These are phyloP conservation scores for Dipteronia dyeriana DNA, from an alignment of 345 rosid genomes.

Conservation along the genomic window DNA sequence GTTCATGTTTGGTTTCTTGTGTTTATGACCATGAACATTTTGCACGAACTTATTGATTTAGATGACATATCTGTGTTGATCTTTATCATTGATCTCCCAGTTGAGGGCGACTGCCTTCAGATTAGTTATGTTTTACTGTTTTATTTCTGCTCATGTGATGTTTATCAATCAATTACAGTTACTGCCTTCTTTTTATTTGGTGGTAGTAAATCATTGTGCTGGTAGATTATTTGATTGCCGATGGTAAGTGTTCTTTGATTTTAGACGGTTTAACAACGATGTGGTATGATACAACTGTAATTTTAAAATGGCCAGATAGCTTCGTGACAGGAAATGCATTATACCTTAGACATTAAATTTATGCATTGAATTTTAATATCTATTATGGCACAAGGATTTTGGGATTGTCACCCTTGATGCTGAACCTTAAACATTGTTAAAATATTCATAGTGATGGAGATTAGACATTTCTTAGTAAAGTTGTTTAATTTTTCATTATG, in stretches of 20 bases:
- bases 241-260: background rate
- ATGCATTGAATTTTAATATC: background rate
- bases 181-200: background rate
- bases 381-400: background rate
- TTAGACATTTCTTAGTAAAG: background rate
- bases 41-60: background rate
- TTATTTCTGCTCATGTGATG: background rate
- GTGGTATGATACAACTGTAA: background rate
- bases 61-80: background rate
- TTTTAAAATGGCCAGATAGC: background rate
- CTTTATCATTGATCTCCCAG: slow-evolving; percentile 14
- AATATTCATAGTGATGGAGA: background rate
- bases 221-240: background rate
- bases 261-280: background rate
- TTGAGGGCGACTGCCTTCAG: background rate
- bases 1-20: background rate
- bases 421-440: background rate
- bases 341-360: background rate
- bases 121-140: background rate
- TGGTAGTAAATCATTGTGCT: background rate
- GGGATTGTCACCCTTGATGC: background rate
- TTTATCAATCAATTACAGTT: background rate
- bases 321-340: background rate
- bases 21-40: background rate
- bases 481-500: background rate